phyloP scores from a whole-genome alignment of 805 yeast species.

The Yarrowia yakushimensis region DNA sequence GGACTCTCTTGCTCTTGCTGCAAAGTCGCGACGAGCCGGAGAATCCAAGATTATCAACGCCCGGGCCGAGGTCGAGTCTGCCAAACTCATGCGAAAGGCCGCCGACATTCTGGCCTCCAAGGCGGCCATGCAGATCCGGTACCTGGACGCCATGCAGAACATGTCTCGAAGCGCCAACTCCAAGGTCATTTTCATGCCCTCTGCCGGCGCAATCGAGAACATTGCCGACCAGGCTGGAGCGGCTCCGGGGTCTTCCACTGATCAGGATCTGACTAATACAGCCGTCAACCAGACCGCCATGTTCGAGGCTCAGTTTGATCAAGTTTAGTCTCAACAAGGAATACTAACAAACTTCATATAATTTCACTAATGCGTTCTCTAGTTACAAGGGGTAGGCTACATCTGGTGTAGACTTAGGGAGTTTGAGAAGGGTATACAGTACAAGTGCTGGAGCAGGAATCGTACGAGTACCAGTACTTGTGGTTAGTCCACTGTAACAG shows the following conservation, averaged over 20 bases:
- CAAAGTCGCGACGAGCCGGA: constrained; percentile 72
- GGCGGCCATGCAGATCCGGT: constrained; percentile 75
- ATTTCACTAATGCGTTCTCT: too few species aligned
- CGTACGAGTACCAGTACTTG: too few species aligned
- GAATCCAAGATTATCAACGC: constrained; percentile 73
- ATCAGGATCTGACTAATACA: neutral
- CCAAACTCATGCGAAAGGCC: constrained; percentile 73
- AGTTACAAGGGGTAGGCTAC: too few species aligned
- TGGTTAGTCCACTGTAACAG: too few species aligned
- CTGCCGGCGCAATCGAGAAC: constrained; percentile 43
- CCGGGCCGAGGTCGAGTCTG: constrained; percentile 70
- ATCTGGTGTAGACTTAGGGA: too few species aligned
- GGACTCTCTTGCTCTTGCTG: constrained; percentile 64
- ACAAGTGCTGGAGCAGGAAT: too few species aligned
- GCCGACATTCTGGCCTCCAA: constrained; percentile 71
- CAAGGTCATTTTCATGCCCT: constrained; percentile 74
- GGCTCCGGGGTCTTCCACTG: neutral
- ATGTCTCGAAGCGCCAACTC: constrained; percentile 62
- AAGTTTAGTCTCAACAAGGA: too few species aligned
- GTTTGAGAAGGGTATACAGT: too few species aligned
- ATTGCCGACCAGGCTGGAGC: constrained; percentile 27
- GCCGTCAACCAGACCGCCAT: constrained; percentile 2
- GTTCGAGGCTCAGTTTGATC: constrained; percentile 4
- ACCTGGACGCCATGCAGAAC: constrained; percentile 71
- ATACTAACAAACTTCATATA: too few species aligned